These are phyloP conservation scores for Lepiota venenata DNA, from an alignment of 768 basidiomycete genomes.

Conservation along the genomic window DNA sequence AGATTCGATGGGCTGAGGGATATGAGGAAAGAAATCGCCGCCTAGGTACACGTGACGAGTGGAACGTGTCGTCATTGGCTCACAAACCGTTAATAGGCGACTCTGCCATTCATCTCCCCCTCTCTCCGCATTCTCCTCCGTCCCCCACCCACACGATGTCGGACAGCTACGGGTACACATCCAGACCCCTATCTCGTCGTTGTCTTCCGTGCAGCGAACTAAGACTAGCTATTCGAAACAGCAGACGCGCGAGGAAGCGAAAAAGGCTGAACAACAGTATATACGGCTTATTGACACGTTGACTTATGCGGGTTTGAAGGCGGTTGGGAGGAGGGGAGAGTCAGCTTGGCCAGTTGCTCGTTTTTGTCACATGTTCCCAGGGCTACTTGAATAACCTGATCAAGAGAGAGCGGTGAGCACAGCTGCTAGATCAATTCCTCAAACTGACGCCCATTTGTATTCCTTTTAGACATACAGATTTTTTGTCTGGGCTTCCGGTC, in stretches of 20 bases:
- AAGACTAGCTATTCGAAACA: slow-evolving; percentile 53
- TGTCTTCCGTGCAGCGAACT: slow-evolving; percentile 57
- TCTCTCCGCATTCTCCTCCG: neutral
- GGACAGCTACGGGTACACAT: slow-evolving; percentile 13
- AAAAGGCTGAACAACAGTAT: slow-evolving; percentile 70
- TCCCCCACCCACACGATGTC: slow-evolving; percentile 13
- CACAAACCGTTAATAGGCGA: neutral
- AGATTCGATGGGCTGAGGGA: neutral
- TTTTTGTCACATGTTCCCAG: slow-evolving; percentile 72
- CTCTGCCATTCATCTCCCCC: neutral
- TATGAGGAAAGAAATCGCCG: neutral
- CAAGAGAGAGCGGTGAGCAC: slow-evolving; percentile 67
- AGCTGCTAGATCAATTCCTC: neutral
- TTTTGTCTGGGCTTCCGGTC: slow-evolving; percentile 69
- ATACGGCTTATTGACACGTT: slow-evolving; percentile 58
- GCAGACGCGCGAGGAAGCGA: slow-evolving; percentile 56
- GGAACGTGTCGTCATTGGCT: slow-evolving; percentile 11
- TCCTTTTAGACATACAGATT: slow-evolving; percentile 61
- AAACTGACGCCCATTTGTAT: neutral
- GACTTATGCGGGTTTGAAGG: slow-evolving; percentile 58
- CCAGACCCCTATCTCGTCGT: slow-evolving; percentile 74
- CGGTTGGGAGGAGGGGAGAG: slow-evolving; percentile 76
- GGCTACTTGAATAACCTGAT: slow-evolving; percentile 61
- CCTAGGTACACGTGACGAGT: neutral
- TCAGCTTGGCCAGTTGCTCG: slow-evolving; percentile 67